phyloP scores from a whole-genome alignment of 2,329 filamentous ascomycete species.

The Stachybotrys echinatus region DNA sequence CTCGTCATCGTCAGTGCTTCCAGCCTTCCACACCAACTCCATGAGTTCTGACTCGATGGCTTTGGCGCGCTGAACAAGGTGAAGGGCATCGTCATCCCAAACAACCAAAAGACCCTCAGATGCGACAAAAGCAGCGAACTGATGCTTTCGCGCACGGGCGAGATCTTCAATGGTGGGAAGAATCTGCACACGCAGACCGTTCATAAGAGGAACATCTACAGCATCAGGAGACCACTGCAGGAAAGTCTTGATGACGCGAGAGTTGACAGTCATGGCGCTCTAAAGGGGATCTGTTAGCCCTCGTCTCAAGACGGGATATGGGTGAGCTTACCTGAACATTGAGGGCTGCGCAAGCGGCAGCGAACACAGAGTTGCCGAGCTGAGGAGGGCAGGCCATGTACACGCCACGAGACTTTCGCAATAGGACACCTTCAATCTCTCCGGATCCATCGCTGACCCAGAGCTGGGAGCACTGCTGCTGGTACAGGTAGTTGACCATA shows the following conservation, averaged over 20 bases:
- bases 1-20: slow-evolving; percentile 47
- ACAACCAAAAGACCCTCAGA: slow-evolving; percentile 67
- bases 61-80: slow-evolving; percentile 64
- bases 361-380: slow-evolving; percentile 57
- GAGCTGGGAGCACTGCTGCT: slow-evolving; percentile 69
- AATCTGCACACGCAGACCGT: slow-evolving; percentile 73
- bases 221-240: slow-evolving; percentile 68
- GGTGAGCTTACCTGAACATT: slow-evolving; percentile 68
- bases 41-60: slow-evolving; percentile 72
- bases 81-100: slow-evolving; percentile 75
- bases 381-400: slow-evolving; percentile 71
- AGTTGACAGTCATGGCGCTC: slow-evolving; percentile 78
- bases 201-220: slow-evolving; percentile 69
- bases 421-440: slow-evolving; percentile 65
- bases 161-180: slow-evolving; percentile 67
- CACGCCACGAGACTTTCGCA: slow-evolving; percentile 61
- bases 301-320: background rate
- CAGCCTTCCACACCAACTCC: slow-evolving; percentile 68
- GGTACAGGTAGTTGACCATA: slow-evolving; percentile 79
- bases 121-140: slow-evolving; percentile 75
- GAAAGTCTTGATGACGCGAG: slow-evolving; percentile 73
- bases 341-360: slow-evolving; percentile 58
- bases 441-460: slow-evolving; percentile 69
- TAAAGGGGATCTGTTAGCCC: slow-evolving; percentile 21
- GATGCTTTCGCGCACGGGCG: slow-evolving; percentile 66